Base-by-base conservation (phyloP, 2,329 filamentous ascomycete species). In the Diplodia seriata region DNA sequence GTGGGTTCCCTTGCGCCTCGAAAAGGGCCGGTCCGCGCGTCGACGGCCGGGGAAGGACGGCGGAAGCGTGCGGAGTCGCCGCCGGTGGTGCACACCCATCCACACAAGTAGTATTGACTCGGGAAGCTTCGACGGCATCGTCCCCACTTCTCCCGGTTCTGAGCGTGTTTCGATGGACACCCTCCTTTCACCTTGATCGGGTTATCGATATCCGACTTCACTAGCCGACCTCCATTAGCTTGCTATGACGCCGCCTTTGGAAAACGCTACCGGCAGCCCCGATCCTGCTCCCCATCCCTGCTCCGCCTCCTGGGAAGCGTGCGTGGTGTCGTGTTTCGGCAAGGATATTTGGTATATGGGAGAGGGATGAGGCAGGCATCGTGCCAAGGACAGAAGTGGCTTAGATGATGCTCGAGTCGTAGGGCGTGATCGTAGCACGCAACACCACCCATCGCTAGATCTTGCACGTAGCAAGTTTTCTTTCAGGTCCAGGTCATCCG, bases 11-110 rank as follows among this genome's bases (percentile, higher is more conserved):
- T 18, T 43, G 23, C 26, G 29, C 26, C 33, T 14, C 11, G 7
- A 49, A 40, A 50, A 62, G 57, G 57, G 57, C 57, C 57, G 57
- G 57, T 62, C 57, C 57, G 57, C 40, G 57, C 57, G 57, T 62
- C 40, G 43, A 47, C 40, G 40, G 40, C n/a, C 40, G 57, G 57
- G 57, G 57, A 20, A 33, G 40, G 14, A 33, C 9, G n/a, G n/a
- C 43, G 26, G 49, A 14, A 26, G 26, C 26, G 15, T 49, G 57
- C 56, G 57, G 38, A 43, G 33, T 56, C n/a, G 54, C 54, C 33
- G 54, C n/a, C 31, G 31, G 4, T 7, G 31, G 31, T 33, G 31
- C 6, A 33, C 31, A 33, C 31, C n/a, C 18, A 9, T 38, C 36
- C 11, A 38, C 11, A 11, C 8, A 4, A 4, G 36, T 14, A 33